Evolutionary conservation across 306 rosid genomes (phyloP), one percentile per base, ranked within the genome.

Genomic region (Carpinus viminea): DNA sequence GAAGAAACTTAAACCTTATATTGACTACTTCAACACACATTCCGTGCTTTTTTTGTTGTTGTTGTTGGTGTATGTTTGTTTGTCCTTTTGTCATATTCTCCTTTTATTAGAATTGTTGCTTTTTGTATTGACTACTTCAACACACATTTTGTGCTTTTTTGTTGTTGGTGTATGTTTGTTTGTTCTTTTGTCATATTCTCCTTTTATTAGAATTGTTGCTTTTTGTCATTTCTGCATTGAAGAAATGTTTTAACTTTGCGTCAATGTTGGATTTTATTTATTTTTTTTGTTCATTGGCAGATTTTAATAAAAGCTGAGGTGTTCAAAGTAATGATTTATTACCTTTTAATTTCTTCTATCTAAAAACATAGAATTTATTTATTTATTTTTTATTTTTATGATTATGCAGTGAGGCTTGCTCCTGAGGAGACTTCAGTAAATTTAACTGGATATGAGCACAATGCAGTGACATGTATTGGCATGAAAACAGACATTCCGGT

Each of bases 401-500:
- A 73, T 74, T 72, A 52, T 82, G 83, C 91, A 91, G 98, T 94
- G 89, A 94, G 98, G 88, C 95, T 92, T 78, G 98, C 93, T 61
- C 95, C 97, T 10, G 97, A 92, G 85, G 97, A 92, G 80, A 84
- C 68, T 31, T 94, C 98, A 59, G 53, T 46, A 0, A 81, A 87
- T 43, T 79, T 94, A 89, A 92, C 96, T 72, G 98, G 98, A 76
- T 94, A 70, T 80, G 94, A 83, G 79, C 98, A 87, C 87, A 94
- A 94, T 68, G 97, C 90, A 60, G 92, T 94, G 79, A 94, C 97
- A 68, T 94, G 98, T 76, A 77, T 94, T 77, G 98, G 97, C 92
- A 88, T 91, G 97, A 94, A 87, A 79, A 91, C 95, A 38, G 92
- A 89, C 76, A 89, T 94, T 87, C 98, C 98, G 83, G 98, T 94